Evolutionary conservation across 345 rosid genomes (phyloP).

Genomic region (Eucalyptus curtisii): DNA sequence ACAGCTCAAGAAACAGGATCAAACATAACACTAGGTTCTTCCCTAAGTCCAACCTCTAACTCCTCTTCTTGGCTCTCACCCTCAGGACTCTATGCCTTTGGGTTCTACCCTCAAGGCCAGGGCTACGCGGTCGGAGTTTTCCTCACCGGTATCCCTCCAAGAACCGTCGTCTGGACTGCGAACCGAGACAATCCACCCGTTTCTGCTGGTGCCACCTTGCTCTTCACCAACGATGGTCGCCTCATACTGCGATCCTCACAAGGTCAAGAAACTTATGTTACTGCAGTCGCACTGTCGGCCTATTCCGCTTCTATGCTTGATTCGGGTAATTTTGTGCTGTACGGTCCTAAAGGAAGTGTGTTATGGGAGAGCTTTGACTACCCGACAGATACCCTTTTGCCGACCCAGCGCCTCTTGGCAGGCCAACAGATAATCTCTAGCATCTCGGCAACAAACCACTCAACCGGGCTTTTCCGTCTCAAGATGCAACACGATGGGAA

Average conservation of each 20-base stretch:
- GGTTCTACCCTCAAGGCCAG: slow-evolving; percentile 5
- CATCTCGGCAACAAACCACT: background rate
- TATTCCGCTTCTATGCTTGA: slow-evolving; percentile 12
- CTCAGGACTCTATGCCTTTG: slow-evolving; percentile 9
- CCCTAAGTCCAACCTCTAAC: background rate
- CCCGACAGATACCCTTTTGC: slow-evolving; percentile 20
- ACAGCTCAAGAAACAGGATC: background rate
- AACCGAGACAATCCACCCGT: slow-evolving; percentile 4
- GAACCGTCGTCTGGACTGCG: slow-evolving; percentile 11
- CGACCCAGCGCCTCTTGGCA: background rate
- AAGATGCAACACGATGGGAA: slow-evolving; percentile 12
- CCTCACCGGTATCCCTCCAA: background rate
- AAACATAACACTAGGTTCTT: background rate
- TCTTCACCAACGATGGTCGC: slow-evolving; percentile 1
- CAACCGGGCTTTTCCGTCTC: slow-evolving; percentile 10
- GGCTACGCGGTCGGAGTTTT: slow-evolving; percentile 5
- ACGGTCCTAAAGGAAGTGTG: background rate
- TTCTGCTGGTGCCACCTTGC: background rate
- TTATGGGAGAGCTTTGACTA: slow-evolving; percentile 14
- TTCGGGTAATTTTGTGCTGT: slow-evolving; percentile 10
- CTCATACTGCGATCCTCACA: background rate
- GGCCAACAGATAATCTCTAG: background rate
- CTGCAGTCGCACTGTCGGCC: background rate
- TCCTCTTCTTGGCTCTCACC: slow-evolving; percentile 10
- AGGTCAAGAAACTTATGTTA: background rate